Evolutionary conservation across 306 rosid genomes (phyloP), one percentile per base, ranked within the genome.

Genomic region (Sicyos baderoa): DNA sequence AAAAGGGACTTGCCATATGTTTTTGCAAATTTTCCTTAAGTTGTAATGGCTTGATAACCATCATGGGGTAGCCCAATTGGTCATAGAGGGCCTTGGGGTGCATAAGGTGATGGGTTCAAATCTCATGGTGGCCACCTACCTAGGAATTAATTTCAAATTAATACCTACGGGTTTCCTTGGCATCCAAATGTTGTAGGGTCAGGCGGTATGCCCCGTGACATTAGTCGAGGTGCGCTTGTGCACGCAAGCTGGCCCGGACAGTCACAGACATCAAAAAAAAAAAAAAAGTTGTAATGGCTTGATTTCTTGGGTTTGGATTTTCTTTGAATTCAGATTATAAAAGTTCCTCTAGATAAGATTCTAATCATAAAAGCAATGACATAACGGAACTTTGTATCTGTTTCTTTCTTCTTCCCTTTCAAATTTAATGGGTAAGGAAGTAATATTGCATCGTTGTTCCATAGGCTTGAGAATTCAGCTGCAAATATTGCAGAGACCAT

Each of bases 391-490:
- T 48, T 35, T 35, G 61, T 37, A 16, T 18, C 58, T 23, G 54
- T 72, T 42, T 37, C 9, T 2, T 45, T 35, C 27, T 21, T 23
- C 16, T 57, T 53, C 53, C 45, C 44, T 52, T 16, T 40, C 57
- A 19, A 48, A 45, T 40, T 37, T 45, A 18, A 54, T 50, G 7
- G 51, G 32, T 12, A 72, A 74, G 55, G 67, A 67, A 49, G 29
- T 17, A 57, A 54, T 68, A 29, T 68, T 73, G 23, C 72, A 47
- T 58, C 60, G 49, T 84, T 81, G 78, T 77, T 82, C 74, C 72
- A 44, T 82, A 94, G 99, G 96, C 83, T 92, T 19, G 97, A 91
- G 85, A 75, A 87, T 80, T 89, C 96, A 66, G 94, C 98, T 77
- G 83, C 87, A 72, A 86, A 89, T 79, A 79, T 87, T 72, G 86